phyloP scores from a whole-genome alignment of 176 grass and related monocot species.

The Juncus effusus region DNA sequence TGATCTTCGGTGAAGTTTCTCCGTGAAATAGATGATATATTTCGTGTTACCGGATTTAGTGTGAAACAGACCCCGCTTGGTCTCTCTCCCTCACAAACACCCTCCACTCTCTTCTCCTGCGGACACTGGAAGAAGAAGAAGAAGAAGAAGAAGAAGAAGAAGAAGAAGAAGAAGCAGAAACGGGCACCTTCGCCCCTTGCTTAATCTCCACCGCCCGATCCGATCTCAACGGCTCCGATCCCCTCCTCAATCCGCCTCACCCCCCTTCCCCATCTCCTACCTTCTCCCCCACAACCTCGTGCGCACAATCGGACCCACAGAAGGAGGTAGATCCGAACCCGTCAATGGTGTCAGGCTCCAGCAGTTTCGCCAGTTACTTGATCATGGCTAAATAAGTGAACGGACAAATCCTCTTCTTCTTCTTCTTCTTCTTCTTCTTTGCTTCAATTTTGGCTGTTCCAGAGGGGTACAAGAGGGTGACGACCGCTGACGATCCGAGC shows the following conservation, averaged over 20 bases:
- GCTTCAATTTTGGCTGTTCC: slow-evolving; percentile 7
- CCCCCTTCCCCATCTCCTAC: slow-evolving; percentile 32
- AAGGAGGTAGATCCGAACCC: slow-evolving; percentile 56
- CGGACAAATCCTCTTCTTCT: neutral
- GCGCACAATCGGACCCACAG: slow-evolving; percentile 50
- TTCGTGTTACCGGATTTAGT: too few species aligned
- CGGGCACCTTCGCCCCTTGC: slow-evolving; percentile 25
- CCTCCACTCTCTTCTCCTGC: slow-evolving; percentile 35
- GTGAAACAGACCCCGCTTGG: slow-evolving; percentile 5
- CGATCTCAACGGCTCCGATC: slow-evolving; percentile 47
- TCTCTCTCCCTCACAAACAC: neutral
- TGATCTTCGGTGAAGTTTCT: too few species aligned
- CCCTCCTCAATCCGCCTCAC: slow-evolving; percentile 50
- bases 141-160: slow-evolving; percentile 6
- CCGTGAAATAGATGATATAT: too few species aligned
- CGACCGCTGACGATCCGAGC: slow-evolving; percentile 67
- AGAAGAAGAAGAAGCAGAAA: slow-evolving; percentile 24
- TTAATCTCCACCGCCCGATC: slow-evolving; percentile 29
- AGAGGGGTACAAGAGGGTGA: slow-evolving; percentile 38
- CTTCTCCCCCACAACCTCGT: slow-evolving; percentile 21
- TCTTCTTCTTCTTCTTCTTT: too few species aligned
- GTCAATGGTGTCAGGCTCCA: slow-evolving; percentile 45
- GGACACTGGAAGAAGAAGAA: slow-evolving; percentile 27
- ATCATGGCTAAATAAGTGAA: slow-evolving; percentile 37
- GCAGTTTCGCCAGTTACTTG: slow-evolving; percentile 73